Evolutionary conservation across 495 filamentous ascomycete genomes (phyloP).

Genomic region (Xylaria cubensis): DNA sequence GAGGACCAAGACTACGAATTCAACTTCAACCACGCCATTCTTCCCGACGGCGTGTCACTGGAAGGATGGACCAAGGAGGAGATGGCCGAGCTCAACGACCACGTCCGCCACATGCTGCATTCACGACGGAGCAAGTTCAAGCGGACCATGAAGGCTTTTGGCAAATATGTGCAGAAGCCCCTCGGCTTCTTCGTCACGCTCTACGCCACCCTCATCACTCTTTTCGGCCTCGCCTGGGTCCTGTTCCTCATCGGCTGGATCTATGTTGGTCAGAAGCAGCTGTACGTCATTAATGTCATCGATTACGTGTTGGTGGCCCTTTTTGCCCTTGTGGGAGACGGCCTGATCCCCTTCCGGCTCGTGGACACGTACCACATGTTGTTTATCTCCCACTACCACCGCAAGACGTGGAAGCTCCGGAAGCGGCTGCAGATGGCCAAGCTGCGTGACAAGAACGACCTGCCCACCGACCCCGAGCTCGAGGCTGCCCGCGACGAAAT

Average conservation of each 20-base stretch:
- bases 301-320: constrained; percentile 79
- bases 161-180: constrained; percentile 73
- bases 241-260: constrained; percentile 88
- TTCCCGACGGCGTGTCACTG: constrained; percentile 68
- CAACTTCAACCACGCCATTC: constrained; percentile 55
- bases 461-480: constrained; percentile 59
- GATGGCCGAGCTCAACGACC: constrained; percentile 75
- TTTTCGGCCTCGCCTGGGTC: constrained; percentile 84
- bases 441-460: constrained; percentile 73
- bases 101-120: constrained; percentile 83
- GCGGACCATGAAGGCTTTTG: constrained; percentile 75
- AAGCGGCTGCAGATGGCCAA: constrained; percentile 65
- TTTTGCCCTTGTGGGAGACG: constrained; percentile 79
- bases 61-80: constrained; percentile 74
- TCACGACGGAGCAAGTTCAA: constrained; percentile 78
- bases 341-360: constrained; percentile 75
- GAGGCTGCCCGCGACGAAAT: constrained; percentile 56
- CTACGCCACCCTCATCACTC: constrained; percentile 80
- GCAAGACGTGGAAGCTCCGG: constrained; percentile 74
- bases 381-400: constrained; percentile 67
- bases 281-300: constrained; percentile 75
- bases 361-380: constrained; percentile 85
- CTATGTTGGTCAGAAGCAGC: constrained; percentile 73
- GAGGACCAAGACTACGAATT: constrained; percentile 37
- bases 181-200: constrained; percentile 78